These are phyloP conservation scores for Poa pratensis DNA, from an alignment of 176 grass and related monocot species.

Conservation along the genomic window DNA sequence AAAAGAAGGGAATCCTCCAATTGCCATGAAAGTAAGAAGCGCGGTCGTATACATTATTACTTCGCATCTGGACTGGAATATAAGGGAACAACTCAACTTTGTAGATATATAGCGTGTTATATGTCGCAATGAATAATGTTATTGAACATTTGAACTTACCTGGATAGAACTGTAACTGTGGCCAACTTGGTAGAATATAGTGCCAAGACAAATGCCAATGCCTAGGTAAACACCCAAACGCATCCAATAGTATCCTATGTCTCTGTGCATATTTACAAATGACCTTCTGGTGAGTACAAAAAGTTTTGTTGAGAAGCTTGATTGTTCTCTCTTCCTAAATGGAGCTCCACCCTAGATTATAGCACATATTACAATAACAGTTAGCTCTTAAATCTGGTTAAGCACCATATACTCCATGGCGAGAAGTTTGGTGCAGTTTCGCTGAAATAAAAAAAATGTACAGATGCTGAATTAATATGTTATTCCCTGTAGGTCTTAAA, in stretches of 20 bases:
- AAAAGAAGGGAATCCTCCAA: constrained; percentile 63
- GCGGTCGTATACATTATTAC: constrained; percentile 50
- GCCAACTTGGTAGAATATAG: constrained; percentile 55
- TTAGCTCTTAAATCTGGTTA: neutral
- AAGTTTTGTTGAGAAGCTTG: constrained; percentile 43
- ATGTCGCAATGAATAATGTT: neutral
- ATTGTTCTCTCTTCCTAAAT: constrained; percentile 44
- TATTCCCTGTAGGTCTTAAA: neutral
- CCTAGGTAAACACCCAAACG: constrained; percentile 48
- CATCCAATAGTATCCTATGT: constrained; percentile 66
- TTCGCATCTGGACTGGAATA: constrained; percentile 52
- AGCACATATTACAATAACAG: neutral
- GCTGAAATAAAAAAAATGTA: constrained; percentile 3
- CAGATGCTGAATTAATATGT: neutral
- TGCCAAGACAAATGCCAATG: constrained; percentile 57
- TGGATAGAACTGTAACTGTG: constrained; percentile 56
- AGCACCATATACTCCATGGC: neutral
- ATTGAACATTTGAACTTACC: constrained; percentile 25
- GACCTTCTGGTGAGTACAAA: constrained; percentile 58
- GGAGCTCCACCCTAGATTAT: constrained; percentile 38
- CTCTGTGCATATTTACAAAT: constrained; percentile 64
- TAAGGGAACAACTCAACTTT: neutral
- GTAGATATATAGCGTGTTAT: neutral
- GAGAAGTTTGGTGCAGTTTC: neutral
- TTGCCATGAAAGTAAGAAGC: constrained; percentile 55